A percentile compares a stretch with the other conserved stretches of the same genome.
Conservation (phyloP, 306 rosid species). For the Dicorynia guianensis region DNA sequence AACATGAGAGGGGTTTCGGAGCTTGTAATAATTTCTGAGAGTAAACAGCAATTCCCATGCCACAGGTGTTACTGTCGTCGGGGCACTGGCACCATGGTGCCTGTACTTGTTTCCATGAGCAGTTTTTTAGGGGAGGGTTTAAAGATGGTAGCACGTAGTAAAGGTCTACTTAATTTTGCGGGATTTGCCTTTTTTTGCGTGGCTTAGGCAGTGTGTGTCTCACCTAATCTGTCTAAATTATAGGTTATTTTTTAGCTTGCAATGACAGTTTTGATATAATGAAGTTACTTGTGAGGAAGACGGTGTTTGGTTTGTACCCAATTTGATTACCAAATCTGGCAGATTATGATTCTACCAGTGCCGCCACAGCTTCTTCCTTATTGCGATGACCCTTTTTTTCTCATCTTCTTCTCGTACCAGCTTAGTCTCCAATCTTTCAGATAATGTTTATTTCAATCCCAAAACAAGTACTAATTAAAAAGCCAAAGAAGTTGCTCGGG, state of each 20-base stretch:
- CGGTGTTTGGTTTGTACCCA: slow-evolving; percentile 53
- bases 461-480: background rate
- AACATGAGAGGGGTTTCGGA: slow-evolving; percentile 52
- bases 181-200: slow-evolving; percentile 55
- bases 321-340: too few relatives aligned
- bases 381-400: too few relatives aligned
- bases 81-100: slow-evolving; percentile 80
- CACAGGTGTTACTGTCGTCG: slow-evolving; percentile 68
- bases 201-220: slow-evolving; percentile 54
- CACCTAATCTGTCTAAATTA: slow-evolving; percentile 47
- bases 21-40: slow-evolving; percentile 64
- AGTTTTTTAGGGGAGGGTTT: slow-evolving; percentile 58
- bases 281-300: slow-evolving; percentile 39
- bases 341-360: slow-evolving; percentile 43
- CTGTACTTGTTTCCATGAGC: slow-evolving; percentile 73
- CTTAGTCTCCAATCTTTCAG: too few relatives aligned
- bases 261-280: slow-evolving; percentile 56
- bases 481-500: slow-evolving; percentile 39
- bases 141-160: slow-evolving; percentile 52
- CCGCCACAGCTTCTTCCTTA: too few relatives aligned
- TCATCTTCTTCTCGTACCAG: too few relatives aligned
- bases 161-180: slow-evolving; percentile 52
- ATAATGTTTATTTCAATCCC: too few relatives aligned
- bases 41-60: slow-evolving; percentile 56
- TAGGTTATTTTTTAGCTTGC: slow-evolving; percentile 47